These are phyloP conservation scores for Beauveria rudraprayagi DNA, from an alignment of 2,329 filamentous ascomycete genomes.

Conservation along the genomic window DNA sequence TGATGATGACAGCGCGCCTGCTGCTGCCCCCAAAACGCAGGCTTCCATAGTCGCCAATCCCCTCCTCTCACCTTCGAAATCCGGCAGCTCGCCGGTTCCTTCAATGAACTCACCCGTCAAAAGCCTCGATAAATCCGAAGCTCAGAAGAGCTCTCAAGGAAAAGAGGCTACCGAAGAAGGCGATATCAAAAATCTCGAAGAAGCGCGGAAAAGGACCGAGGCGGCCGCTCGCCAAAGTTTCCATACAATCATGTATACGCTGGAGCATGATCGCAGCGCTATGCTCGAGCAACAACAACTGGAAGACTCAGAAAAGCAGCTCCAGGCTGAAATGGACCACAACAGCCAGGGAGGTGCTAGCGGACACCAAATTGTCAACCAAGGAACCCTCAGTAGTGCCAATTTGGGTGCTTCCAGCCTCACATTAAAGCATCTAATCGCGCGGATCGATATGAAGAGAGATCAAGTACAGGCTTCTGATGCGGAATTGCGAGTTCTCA, in stretches of 20 bases:
- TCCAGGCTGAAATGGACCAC: slow-evolving; percentile 88
- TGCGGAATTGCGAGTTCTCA: slow-evolving; percentile 80
- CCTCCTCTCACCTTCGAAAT: slow-evolving; percentile 62
- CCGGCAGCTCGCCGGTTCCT: slow-evolving; percentile 57
- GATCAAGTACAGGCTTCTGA: slow-evolving; percentile 86
- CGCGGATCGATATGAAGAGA: slow-evolving; percentile 87
- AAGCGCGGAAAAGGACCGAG: slow-evolving; percentile 83
- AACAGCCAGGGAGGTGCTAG: slow-evolving; percentile 38
- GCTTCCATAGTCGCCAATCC: slow-evolving; percentile 43
- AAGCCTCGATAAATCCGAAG: slow-evolving; percentile 45
- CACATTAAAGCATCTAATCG: slow-evolving; percentile 94
- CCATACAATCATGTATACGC: slow-evolving; percentile 86
- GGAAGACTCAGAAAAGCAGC: slow-evolving; percentile 91
- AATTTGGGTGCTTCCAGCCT: slow-evolving; percentile 94
- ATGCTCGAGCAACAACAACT: slow-evolving; percentile 97
- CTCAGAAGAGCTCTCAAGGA: slow-evolving; percentile 38
- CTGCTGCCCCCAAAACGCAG: slow-evolving; percentile 40
- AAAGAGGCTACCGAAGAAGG: slow-evolving; percentile 70
- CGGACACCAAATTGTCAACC: slow-evolving; percentile 51
- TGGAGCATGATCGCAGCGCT: slow-evolving; percentile 89
- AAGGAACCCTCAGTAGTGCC: slow-evolving; percentile 84
- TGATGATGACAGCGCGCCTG: slow-evolving; percentile 50
- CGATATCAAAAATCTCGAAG: slow-evolving; percentile 85
- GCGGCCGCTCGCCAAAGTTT: slow-evolving; percentile 86
- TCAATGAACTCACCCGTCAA: slow-evolving; percentile 55